These are phyloP conservation scores for Xylaria arbuscula DNA, from an alignment of 2,329 filamentous ascomycete species.

Conservation along the genomic window DNA sequence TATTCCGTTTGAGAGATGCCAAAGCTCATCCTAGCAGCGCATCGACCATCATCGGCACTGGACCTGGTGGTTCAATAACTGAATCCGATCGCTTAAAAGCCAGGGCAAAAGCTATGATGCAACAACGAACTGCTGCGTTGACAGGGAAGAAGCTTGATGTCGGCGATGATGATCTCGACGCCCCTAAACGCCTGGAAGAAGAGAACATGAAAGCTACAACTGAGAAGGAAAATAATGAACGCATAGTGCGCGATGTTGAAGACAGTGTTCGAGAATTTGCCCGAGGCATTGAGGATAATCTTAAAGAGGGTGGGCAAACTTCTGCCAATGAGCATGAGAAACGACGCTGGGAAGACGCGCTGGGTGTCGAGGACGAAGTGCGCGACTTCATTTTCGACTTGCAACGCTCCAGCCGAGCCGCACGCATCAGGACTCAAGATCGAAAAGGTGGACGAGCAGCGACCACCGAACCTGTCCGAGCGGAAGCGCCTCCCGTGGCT, in stretches of 20 bases:
- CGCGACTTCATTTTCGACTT: conserved; percentile 98
- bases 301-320: conserved; percentile 83
- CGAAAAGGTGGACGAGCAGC: conserved; percentile 57
- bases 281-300: conserved; percentile 82
- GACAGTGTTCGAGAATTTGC: conserved; percentile 93
- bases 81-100: conserved; percentile 96
- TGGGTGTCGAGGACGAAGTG: conserved; percentile 96
- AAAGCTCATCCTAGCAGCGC: conserved; percentile 89
- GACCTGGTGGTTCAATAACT: conserved; percentile 88
- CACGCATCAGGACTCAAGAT: conserved; percentile 73
- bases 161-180: conserved; percentile 77
- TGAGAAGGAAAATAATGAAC: conserved; percentile 93
- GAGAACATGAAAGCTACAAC: conserved; percentile 83
- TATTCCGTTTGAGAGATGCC: conserved; percentile 93
- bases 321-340: conserved; percentile 88
- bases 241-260: conserved; percentile 96
- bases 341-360: conserved; percentile 92
- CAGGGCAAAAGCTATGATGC: conserved; percentile 97
- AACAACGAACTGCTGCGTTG: conserved; percentile 91
- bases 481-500: conserved; percentile 56
- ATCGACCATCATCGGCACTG: conserved; percentile 86
- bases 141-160: conserved; percentile 82
- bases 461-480: conserved; percentile 57
- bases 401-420: conserved; percentile 83
- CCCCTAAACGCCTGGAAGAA: conserved; percentile 86